Evolutionary conservation across 2,329 filamentous ascomycete species (phyloP), one percentile per base, ranked within the genome.

Genomic region (Mycosphaerella sp.): DNA sequence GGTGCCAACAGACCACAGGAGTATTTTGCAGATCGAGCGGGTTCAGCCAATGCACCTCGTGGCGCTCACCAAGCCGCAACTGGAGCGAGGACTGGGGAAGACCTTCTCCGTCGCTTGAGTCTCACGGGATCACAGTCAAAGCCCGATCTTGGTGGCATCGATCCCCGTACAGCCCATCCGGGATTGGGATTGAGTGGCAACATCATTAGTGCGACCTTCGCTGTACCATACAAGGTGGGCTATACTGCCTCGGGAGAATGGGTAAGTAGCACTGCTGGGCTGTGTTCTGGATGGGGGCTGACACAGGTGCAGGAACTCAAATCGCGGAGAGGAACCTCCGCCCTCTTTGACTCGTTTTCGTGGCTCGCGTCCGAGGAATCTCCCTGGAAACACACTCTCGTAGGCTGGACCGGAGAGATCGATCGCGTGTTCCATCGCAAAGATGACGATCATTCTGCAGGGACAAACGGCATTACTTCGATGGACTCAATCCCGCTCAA

Each of bases 341-440:
- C 92, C 12, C 80, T 97, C 34, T 95, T 95, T 72, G 90, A 96
- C 70, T 91, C 90, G 8, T 90, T 97, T 66, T 82, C 85, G 53
- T 85, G 95, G 72, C 82, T 97, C 43, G 88, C 90, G 3, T 95
- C 90, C n/a, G 78, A 86, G 53, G 80, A 86, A 42, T 85, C 86
- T 2, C 84, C 86, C 17, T 97, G 91, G 91, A 89, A 90, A 64
- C 92, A 96, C 73, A 93, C 85, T 0, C 80, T 96, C 5, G 87
- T 97, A 50, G 91, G 89, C 44, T 97, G 92, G 92, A 95, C 92
- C 2, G 92, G 92, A 55, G 92, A 97, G 57, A 75, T 78, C 39
- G 66, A 66, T 39, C 63, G 66, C 8, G 57, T 65, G 26, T 61
- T 71, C n/a, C 67, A 68, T 23, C 57, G 55, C 11, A 52, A 56